These are phyloP conservation scores for Curvularia hawaiiensis DNA, from an alignment of 2,329 filamentous ascomycete genomes.

Conservation along the genomic window DNA sequence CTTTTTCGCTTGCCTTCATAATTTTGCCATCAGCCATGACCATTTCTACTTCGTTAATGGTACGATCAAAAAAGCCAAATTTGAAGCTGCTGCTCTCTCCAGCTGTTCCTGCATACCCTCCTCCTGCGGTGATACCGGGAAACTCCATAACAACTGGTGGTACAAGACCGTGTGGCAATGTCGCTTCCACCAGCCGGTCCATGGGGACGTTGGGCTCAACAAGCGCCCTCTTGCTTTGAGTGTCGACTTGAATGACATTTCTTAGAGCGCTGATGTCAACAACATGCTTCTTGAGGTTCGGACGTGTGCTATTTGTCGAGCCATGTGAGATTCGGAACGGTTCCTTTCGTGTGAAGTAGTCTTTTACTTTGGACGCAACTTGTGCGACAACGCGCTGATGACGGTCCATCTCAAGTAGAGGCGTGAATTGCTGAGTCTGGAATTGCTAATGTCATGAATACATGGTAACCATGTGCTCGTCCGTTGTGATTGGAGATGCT, in stretches of 20 bases:
- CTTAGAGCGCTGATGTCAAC: conserved; percentile 70
- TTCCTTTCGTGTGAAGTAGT: conserved; percentile 58
- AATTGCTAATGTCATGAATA: conserved; percentile 26
- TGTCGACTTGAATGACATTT: conserved; percentile 67
- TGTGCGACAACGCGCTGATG: conserved; percentile 52
- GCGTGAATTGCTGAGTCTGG: conserved; percentile 11
- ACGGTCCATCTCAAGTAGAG: conserved; percentile 39
- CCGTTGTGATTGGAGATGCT: conserved; percentile 1
- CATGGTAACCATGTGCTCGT: conserved; percentile 17
- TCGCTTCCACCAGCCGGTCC: conserved; percentile 65
- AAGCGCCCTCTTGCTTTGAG: conserved; percentile 59
- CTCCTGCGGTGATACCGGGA: conserved; percentile 72
- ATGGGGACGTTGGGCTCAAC: conserved; percentile 74
- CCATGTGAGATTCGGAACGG: conserved; percentile 80
- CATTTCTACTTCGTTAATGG: conserved; percentile 67
- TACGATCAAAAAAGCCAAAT: conserved; percentile 69
- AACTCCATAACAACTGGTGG: conserved; percentile 74
- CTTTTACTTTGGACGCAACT: conserved; percentile 54
- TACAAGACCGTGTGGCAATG: conserved; percentile 61
- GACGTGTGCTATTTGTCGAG: conserved; percentile 76
- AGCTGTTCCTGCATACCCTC: conserved; percentile 69
- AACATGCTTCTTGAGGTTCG: conserved; percentile 50
- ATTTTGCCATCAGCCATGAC: conserved; percentile 66
- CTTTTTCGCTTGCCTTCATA: conserved; percentile 58
- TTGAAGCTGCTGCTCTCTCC: conserved; percentile 73